Evolutionary conservation across 164 flowering plant genomes (phyloP).

Genomic region (Nelumbo lutea): DNA sequence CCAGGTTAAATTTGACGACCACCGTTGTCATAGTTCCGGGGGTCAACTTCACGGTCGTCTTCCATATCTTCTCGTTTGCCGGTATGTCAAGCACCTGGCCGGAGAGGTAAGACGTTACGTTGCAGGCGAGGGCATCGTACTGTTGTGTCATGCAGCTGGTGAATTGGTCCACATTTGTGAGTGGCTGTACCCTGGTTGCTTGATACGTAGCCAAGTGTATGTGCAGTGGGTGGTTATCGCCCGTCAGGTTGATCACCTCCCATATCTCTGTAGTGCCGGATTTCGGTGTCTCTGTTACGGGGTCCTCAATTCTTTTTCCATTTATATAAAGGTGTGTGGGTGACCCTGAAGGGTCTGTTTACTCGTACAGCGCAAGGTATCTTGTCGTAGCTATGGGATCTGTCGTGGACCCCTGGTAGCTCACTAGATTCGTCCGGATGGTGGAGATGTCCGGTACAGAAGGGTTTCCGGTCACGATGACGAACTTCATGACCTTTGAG

Average conservation of each 20-base stretch:
- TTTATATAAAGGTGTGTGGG: conserved; percentile 59
- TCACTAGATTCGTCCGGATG: conserved; percentile 28
- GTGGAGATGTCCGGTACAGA: conserved; percentile 23
- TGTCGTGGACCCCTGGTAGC: conserved; percentile 33
- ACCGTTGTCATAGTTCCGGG: conserved; percentile 49
- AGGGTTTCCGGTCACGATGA: conserved; percentile 16
- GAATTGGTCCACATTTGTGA: conserved; percentile 38
- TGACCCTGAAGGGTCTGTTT: conserved; percentile 35
- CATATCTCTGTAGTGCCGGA: conserved; percentile 55
- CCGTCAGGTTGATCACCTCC: conserved; percentile 72
- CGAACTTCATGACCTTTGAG: conserved; percentile 57
- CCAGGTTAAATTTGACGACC: conserved; percentile 37
- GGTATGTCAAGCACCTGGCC: conserved; percentile 34
- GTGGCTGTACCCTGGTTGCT: conserved; percentile 40
- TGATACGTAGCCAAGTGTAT: conserved; percentile 51
- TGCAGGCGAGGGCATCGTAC: conserved; percentile 51
- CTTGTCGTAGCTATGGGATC: conserved; percentile 31
- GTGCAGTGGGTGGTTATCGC: conserved; percentile 70
- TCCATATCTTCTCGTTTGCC: conserved; percentile 59
- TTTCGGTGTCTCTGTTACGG: conserved; percentile 52
- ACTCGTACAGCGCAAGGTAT: conserved; percentile 62
- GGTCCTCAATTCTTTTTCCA: conserved; percentile 38
- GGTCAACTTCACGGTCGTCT: conserved; percentile 62
- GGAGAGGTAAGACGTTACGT: conserved; percentile 34
- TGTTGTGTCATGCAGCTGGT: conserved; percentile 39